These are phyloP conservation scores for Dendrothele bispora DNA, from an alignment of 768 basidiomycete species.

Conservation along the genomic window DNA sequence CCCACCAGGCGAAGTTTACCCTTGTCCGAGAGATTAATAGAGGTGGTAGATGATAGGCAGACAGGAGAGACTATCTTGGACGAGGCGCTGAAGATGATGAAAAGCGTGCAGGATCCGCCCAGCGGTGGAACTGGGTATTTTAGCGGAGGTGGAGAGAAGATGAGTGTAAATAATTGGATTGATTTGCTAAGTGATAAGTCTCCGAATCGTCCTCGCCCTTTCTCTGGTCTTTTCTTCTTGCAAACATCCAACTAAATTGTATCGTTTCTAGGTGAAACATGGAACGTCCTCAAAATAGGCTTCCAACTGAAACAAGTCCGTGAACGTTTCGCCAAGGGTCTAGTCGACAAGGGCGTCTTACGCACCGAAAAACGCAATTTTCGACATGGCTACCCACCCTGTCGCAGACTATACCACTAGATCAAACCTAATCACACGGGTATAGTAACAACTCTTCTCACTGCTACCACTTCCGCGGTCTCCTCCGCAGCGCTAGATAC, in stretches of 20 bases:
- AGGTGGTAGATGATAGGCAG: slow-evolving; percentile 88
- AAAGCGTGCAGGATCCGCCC: slow-evolving; percentile 51
- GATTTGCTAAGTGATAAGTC: slow-evolving; percentile 91
- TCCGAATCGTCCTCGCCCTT: neutral
- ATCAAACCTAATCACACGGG: slow-evolving; percentile 79
- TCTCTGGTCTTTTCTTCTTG: neutral
- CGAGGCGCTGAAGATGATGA: slow-evolving; percentile 96
- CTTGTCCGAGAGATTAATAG: slow-evolving; percentile 80
- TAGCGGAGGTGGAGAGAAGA: slow-evolving; percentile 14
- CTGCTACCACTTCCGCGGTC: slow-evolving; percentile 78
- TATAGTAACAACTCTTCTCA: slow-evolving; percentile 74
- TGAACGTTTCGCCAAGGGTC: slow-evolving; percentile 93
- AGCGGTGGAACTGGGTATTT: neutral
- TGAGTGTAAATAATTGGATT: slow-evolving; percentile 90
- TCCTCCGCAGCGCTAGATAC: slow-evolving; percentile 73
- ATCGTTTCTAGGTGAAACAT: slow-evolving; percentile 79
- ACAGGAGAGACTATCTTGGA: slow-evolving; percentile 97
- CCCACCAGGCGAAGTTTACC: slow-evolving; percentile 73
- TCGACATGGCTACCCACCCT: slow-evolving; percentile 99
- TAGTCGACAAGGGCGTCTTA: slow-evolving; percentile 98
- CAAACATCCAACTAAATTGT: no score
- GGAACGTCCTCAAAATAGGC: slow-evolving; percentile 99
- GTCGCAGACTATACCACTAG: slow-evolving; percentile 92
- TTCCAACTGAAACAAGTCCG: slow-evolving; percentile 99
- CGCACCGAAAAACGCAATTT: slow-evolving; percentile 99